Percentiles rank a stretch among this genome's conserved stretches.
Evolutionary conservation across 345 rosid species (phyloP).

Genomic region (Melastoma malabathricum): DNA sequence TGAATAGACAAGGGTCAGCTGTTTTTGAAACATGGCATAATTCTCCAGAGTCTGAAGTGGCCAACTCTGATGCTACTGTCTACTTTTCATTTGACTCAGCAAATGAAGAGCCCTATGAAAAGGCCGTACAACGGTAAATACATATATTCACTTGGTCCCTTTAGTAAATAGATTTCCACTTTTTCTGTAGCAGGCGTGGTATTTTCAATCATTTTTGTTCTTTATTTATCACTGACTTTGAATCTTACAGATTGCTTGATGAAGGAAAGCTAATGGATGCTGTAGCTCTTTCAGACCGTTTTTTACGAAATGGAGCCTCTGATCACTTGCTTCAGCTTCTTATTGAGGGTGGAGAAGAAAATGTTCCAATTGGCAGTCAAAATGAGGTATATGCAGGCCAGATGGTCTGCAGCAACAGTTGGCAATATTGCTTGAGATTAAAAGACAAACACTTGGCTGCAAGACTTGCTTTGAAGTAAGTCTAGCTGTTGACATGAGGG

Average conservation of each 20-base stretch:
- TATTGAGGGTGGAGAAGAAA: constrained; percentile 62
- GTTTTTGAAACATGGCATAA: constrained; percentile 20
- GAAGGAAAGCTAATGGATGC: constrained; percentile 94
- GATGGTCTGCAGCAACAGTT: constrained; percentile 59
- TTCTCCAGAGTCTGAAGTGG: constrained; percentile 25
- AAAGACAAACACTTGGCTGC: constrained; percentile 90
- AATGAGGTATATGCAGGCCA: constrained; percentile 49
- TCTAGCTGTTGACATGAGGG: constrained; percentile 2
- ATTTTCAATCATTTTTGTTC: background rate
- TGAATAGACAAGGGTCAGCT: constrained; percentile 30
- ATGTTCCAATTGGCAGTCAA: constrained; percentile 31
- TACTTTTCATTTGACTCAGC: constrained; percentile 92
- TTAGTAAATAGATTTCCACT: constrained; percentile 1
- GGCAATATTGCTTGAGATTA: constrained; percentile 96
- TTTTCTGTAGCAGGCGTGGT: constrained; percentile 2
- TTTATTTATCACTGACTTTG: background rate
- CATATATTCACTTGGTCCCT: constrained; percentile 2
- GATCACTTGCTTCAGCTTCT: constrained; percentile 78
- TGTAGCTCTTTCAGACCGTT: constrained; percentile 94
- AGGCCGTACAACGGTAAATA: constrained; percentile 68
- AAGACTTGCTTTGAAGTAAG: constrained; percentile 77
- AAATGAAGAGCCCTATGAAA: constrained; percentile 81
- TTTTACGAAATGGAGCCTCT: constrained; percentile 80
- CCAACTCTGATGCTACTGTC: constrained; percentile 45
- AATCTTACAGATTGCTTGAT: constrained; percentile 45